Evolutionary conservation across 768 basidiomycete species (phyloP).

Genomic region (Thelephora aurantiotincta): DNA sequence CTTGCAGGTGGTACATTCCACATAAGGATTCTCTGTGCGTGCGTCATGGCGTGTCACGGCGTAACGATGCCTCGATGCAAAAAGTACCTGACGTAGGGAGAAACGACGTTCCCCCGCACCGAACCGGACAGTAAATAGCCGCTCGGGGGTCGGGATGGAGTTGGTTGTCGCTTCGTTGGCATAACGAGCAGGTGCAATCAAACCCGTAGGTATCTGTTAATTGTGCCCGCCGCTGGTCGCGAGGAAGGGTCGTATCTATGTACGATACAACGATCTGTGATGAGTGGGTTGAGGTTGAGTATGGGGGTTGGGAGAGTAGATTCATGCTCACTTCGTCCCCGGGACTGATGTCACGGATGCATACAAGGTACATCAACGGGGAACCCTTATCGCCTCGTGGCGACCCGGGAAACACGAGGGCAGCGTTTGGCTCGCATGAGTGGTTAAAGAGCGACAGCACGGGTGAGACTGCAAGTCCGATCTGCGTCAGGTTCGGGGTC

Average conservation of each 20-base stretch:
- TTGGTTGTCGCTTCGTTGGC: constrained; percentile 15
- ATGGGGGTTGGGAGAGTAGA: background rate
- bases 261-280: constrained; percentile 68
- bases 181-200: constrained; percentile 52
- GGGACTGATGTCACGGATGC: constrained; percentile 44
- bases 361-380: constrained; percentile 59
- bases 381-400: constrained; percentile 25
- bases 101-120: constrained; percentile 50
- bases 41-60: background rate
- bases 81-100: constrained; percentile 43
- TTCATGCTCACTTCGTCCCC: constrained; percentile 53
- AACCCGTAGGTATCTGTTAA: constrained; percentile 72
- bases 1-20: constrained; percentile 43
- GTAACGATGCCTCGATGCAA: background rate
- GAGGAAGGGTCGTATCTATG: constrained; percentile 70
- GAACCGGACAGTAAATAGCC: constrained; percentile 52
- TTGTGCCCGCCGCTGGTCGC: constrained; percentile 32
- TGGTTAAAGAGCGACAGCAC: constrained; percentile 75
- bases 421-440: constrained; percentile 78
- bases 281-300: background rate
- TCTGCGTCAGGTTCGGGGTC: constrained; percentile 57
- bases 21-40: constrained; percentile 36
- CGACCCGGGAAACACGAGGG: constrained; percentile 74
- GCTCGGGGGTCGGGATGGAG: constrained; percentile 46
- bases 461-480: constrained; percentile 80